Base-by-base conservation (phyloP, 192 early-diverging fungal species). In the Coemansia nantahalensis region DNA sequence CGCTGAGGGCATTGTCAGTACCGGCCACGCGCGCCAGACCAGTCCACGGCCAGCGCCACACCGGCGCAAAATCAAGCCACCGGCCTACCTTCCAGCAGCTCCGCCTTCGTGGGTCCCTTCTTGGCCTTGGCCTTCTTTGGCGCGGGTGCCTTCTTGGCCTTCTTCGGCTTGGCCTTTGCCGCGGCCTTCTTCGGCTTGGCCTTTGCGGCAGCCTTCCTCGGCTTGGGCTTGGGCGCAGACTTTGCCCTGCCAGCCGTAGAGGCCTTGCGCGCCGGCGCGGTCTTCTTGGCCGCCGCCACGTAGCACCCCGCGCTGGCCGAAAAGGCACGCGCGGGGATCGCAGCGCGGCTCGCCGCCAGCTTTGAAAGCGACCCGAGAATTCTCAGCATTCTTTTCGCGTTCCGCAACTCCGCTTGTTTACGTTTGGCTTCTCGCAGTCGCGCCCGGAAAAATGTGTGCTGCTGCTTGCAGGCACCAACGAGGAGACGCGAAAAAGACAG, bases 71-170 rank as follows among this genome's bases (percentile, higher is more conserved):
- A n/a, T n/a, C n/a, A 28, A 28, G 26, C 26, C 26, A 5, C 34
- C 28, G 14, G 36, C 54, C 53, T 70, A 70, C 67, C 48, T 17
- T 64, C 68, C 13, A 39, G 30, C 14, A 44, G 51, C n/a, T 58
- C 68, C 55, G 54, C 49, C 47, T 71, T 57, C 6, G 43, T 54
- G 22, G 52, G 52, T 15, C 12, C 10, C 35, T 51, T 51, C 39
- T 41, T 51, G 12, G 28, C 31, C 2, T 23, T 14, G 24, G 14
- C 26, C 46, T 41, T 30, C 30, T 19, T 24, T 6, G 55, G 9
- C 6, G 32, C 17, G 26, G 26, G 26, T 7, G 14, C 3, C 35
- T 39, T 41, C 52, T 62, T 62, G 43, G 30, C 50, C 48, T 36
- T 40, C 21, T 40, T 48, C 32, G 22, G 34, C 56, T 61, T 28